phyloP scores from a whole-genome alignment of 2,329 filamentous ascomycete genomes.

The Microcyclospora tardicrescens region DNA sequence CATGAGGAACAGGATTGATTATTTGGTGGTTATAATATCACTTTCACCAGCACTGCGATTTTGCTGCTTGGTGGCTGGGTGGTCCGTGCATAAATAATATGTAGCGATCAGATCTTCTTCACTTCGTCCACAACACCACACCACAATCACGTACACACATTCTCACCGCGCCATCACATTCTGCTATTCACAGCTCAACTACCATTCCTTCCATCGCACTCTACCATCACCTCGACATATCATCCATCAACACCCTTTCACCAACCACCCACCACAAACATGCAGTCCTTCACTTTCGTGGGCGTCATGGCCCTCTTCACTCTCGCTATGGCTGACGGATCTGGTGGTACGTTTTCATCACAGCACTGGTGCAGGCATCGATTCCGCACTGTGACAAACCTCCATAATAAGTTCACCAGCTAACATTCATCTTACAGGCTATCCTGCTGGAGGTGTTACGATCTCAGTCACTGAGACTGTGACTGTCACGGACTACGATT shows the following conservation, averaged over 20 bases:
- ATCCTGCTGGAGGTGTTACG: neutral
- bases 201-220: neutral
- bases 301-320: conserved; percentile 14
- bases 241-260: conserved; percentile 1
- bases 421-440: neutral
- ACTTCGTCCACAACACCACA: neutral
- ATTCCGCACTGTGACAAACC: neutral
- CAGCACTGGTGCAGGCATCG: neutral
- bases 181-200: neutral
- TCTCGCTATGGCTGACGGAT: conserved; percentile 12
- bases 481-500: conserved; percentile 2
- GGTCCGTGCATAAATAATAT: too few species aligned
- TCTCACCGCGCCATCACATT: conserved; percentile 1
- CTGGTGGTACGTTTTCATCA: conserved; percentile 12
- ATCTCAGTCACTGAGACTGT: conserved; percentile 5
- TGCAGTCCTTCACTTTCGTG: conserved; percentile 14
- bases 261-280: conserved; percentile 8
- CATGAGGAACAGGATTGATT: too few species aligned
- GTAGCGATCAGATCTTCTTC: neutral
- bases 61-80: too few species aligned
- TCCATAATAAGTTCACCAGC: neutral
- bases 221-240: neutral
- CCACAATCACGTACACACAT: neutral
- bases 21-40: too few species aligned
- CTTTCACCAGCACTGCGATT: too few species aligned